Percentiles rank a stretch among this genome's conserved stretches.
Evolutionary conservation across 1,284 basidiomycete species (phyloP).

Genomic region (Heliocybe sulcata): DNA sequence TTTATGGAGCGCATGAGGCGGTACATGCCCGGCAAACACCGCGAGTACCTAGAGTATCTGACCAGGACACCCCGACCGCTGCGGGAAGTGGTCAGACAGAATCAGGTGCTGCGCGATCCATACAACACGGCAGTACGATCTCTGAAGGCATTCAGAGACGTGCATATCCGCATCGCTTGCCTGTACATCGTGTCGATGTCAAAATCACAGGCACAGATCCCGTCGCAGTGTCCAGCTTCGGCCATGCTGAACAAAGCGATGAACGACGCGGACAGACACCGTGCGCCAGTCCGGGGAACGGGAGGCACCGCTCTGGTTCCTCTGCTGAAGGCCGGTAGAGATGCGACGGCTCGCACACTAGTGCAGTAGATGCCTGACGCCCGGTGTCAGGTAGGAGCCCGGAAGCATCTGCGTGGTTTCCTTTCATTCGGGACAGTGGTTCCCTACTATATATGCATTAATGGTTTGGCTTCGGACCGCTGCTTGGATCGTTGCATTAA

Average conservation of each 20-base stretch:
- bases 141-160: conserved; percentile 77
- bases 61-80: conserved; percentile 40
- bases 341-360: conserved; percentile 70
- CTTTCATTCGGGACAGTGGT: too few relatives aligned
- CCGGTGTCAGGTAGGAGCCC: too few relatives aligned
- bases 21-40: conserved; percentile 77
- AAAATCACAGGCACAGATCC: conserved; percentile 30
- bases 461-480: too few relatives aligned
- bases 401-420: too few relatives aligned
- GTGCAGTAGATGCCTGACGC: too few relatives aligned
- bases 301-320: conserved; percentile 81
- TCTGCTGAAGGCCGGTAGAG: conserved; percentile 82
- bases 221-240: conserved; percentile 46
- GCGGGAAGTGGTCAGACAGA: conserved; percentile 49
- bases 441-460: too few relatives aligned
- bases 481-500: too few relatives aligned
- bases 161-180: conserved; percentile 85
- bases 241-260: conserved; percentile 49
- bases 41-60: conserved; percentile 56
- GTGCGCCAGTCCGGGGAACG: conserved; percentile 66
- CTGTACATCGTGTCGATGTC: conserved; percentile 80
- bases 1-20: conserved; percentile 81
- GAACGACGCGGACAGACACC: conserved; percentile 23
- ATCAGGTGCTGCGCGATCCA: conserved; percentile 53
- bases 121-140: conserved; percentile 79